phyloP scores from a whole-genome alignment of 805 yeast species.

The Cyberlindnera nakhonratchasimensis region DNA sequence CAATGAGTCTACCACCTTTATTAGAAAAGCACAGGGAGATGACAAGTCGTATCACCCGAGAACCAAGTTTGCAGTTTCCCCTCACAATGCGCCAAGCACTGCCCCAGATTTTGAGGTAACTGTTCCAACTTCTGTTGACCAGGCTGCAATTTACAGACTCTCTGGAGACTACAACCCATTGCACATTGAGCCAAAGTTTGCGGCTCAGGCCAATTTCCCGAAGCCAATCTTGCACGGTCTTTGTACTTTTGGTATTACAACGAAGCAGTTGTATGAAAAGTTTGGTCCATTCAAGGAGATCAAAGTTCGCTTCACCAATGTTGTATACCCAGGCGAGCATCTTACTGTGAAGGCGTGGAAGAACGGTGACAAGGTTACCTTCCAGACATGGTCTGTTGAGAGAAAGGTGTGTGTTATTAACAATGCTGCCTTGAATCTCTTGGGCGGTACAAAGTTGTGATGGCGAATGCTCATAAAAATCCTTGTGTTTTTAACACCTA shows the following conservation, averaged over 20 bases:
- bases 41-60: conserved; percentile 44
- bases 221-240: conserved; percentile 91
- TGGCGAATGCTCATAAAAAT: no score
- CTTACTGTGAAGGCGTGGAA: conserved; percentile 83
- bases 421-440: conserved; percentile 77
- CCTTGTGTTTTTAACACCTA: no score
- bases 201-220: conserved; percentile 80
- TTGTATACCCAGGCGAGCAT: conserved; percentile 93
- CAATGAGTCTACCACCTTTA: conserved; percentile 81
- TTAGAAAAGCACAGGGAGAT: conserved; percentile 67
- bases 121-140: conserved; percentile 60
- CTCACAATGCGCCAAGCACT: conserved; percentile 58
- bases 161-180: conserved; percentile 95
- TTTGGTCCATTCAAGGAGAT: conserved; percentile 81
- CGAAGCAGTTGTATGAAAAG: conserved; percentile 71
- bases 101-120: conserved; percentile 64
- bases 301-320: conserved; percentile 86
- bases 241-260: conserved; percentile 79
- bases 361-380: conserved; percentile 55
- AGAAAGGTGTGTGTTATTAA: conserved; percentile 76
- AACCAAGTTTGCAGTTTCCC: conserved; percentile 56
- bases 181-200: conserved; percentile 90
- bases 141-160: conserved; percentile 86
- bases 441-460: conserved; percentile 19
- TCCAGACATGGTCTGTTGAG: conserved; percentile 80